These are phyloP conservation scores for Noccaea bulbosa DNA, from an alignment of 345 rosid genomes.

Conservation along the genomic window DNA sequence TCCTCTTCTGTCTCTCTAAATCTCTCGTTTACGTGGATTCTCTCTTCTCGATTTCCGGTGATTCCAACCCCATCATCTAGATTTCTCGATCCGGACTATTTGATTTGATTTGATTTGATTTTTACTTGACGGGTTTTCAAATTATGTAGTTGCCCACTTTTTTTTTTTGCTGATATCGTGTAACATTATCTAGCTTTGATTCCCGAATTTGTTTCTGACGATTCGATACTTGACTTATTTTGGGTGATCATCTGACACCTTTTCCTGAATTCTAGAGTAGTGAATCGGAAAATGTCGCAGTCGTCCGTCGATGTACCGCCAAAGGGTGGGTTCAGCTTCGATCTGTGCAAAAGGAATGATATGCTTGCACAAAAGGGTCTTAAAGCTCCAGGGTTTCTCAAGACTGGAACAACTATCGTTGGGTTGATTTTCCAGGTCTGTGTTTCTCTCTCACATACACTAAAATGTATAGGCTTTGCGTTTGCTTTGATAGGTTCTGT, in stretches of 20 bases:
- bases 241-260: slow-evolving; percentile 1
- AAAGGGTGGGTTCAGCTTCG: slow-evolving; percentile 84
- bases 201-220: neutral
- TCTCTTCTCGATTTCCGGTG: neutral
- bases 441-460: neutral
- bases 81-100: slow-evolving; percentile 1
- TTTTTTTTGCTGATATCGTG: neutral
- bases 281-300: slow-evolving; percentile 56
- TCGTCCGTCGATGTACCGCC: slow-evolving; percentile 54
- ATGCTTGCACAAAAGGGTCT: slow-evolving; percentile 72
- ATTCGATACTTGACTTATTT: neutral
- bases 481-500: neutral
- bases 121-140: neutral
- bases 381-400: slow-evolving; percentile 66
- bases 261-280: neutral
- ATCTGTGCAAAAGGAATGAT: slow-evolving; percentile 80
- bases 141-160: neutral
- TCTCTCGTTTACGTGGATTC: neutral
- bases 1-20: neutral
- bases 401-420: slow-evolving; percentile 97
- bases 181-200: neutral
- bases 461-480: neutral
- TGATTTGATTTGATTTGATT: no score
- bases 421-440: slow-evolving; percentile 78
- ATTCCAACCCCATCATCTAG: neutral